Evolutionary conservation across 1,139 yeast genomes (phyloP).

Genomic region (Yamadazyma buinensis): DNA sequence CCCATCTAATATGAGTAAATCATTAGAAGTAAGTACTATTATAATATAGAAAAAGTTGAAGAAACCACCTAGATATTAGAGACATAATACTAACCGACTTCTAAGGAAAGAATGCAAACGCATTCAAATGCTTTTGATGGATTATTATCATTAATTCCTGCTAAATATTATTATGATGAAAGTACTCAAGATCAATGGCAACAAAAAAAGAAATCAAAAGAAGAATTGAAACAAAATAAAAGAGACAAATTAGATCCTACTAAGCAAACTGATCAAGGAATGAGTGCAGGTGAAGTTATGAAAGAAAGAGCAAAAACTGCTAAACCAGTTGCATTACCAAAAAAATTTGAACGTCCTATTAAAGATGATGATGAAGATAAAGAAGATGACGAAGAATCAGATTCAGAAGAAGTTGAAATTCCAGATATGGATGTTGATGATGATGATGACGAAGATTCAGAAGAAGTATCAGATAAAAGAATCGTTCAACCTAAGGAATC

Average conservation of each 20-base stretch:
- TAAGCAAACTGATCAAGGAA: slow-evolving; percentile 40
- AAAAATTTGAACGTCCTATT: slow-evolving; percentile 9
- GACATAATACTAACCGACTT: slow-evolving; percentile 28
- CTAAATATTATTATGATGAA: slow-evolving; percentile 82
- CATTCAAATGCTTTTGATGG: slow-evolving; percentile 92
- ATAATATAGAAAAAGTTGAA: too few species aligned
- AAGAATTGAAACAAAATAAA: slow-evolving; percentile 59
- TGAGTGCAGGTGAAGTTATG: slow-evolving; percentile 65
- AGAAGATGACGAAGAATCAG: slow-evolving; percentile 16
- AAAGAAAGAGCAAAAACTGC: slow-evolving; percentile 55
- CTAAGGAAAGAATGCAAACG: slow-evolving; percentile 74
- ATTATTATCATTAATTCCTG: slow-evolving; percentile 84
- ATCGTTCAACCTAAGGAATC: slow-evolving; percentile 10
- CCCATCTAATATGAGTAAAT: slow-evolving; percentile 45
- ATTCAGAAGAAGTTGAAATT: slow-evolving; percentile 14
- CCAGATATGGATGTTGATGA: slow-evolving; percentile 13
- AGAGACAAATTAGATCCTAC: slow-evolving; percentile 76
- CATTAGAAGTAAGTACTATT: slow-evolving; percentile 51
- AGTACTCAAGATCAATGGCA: slow-evolving; percentile 88
- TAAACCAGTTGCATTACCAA: slow-evolving; percentile 55
- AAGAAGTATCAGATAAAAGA: slow-evolving; percentile 13
- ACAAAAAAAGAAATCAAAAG: slow-evolving; percentile 70
- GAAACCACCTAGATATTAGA: too few species aligned
- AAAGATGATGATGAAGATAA: slow-evolving; percentile 15
- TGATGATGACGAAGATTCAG: slow-evolving; percentile 16